Percentiles rank a stretch among this genome's conserved stretches.
Evolutionary conservation across 2,329 filamentous ascomycete genomes (phyloP).

Genomic region (Fusarium xylarioides): DNA sequence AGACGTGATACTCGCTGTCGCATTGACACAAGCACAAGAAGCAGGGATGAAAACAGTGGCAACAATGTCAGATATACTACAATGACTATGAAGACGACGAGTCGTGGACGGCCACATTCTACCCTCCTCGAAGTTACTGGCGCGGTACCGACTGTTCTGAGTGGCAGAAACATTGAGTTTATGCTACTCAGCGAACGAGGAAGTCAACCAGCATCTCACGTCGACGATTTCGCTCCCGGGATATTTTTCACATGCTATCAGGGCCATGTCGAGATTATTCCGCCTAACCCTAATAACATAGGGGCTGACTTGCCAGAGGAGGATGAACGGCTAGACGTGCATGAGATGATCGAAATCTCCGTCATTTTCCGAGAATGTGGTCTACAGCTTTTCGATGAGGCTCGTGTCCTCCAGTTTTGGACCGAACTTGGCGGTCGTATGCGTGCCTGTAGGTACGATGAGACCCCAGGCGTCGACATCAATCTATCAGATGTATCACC

Average conservation of each 20-base stretch:
- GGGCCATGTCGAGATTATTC: rapidly evolving
- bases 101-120: background rate
- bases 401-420: too few species aligned
- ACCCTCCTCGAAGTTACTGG: background rate
- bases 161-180: background rate
- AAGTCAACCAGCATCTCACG: background rate
- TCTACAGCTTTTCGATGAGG: too few species aligned
- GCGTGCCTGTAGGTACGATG: background rate
- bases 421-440: background rate
- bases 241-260: background rate
- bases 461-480: background rate
- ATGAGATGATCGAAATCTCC: background rate
- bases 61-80: background rate
- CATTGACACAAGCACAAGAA: background rate
- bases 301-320: background rate
- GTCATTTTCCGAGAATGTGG: too few species aligned
- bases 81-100: background rate
- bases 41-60: background rate
- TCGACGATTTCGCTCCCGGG: background rate
- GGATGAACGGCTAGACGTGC: background rate
- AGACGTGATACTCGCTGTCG: background rate
- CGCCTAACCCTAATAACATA: background rate
- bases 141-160: background rate
- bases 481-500: background rate
- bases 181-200: background rate